Percentiles rank a stretch among this genome's conserved stretches.
Evolutionary conservation across 495 filamentous ascomycete species (phyloP).

Genomic region (Aspergillus steynii): DNA sequence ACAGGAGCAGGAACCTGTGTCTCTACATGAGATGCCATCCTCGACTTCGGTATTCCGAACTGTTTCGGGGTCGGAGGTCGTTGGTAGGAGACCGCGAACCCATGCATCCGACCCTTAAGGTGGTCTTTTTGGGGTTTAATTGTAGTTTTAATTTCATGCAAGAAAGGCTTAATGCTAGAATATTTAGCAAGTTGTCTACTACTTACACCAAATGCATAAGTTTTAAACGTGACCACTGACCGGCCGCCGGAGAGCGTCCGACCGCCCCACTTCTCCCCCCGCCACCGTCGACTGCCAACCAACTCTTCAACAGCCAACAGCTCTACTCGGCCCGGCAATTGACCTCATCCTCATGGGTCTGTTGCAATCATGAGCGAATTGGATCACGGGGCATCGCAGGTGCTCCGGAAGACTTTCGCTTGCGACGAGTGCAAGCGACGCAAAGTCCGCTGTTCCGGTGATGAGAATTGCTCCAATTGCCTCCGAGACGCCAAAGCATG

Average conservation of each 20-base stretch:
- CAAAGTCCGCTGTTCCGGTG: conserved; percentile 25
- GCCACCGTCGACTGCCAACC: too few species aligned
- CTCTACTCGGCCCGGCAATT: too few species aligned
- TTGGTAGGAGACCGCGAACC: conserved; percentile 6
- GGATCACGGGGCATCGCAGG: neutral
- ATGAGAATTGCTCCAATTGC: conserved; percentile 22
- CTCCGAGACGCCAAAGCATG: conserved; percentile 20
- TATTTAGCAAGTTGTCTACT: too few species aligned
- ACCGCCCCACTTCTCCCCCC: too few species aligned
- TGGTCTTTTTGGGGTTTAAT: too few species aligned
- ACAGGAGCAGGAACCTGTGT: conserved; percentile 23
- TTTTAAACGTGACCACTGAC: too few species aligned
- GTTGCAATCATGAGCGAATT: conserved; percentile 2
- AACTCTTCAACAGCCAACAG: too few species aligned
- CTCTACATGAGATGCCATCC: conserved; percentile 52
- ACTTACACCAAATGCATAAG: too few species aligned
- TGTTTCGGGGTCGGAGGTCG: conserved; percentile 35
- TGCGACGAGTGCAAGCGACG: conserved; percentile 25
- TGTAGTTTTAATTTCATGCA: too few species aligned
- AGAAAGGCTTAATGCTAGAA: too few species aligned
- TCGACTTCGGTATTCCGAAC: conserved; percentile 60
- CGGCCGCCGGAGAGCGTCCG: too few species aligned
- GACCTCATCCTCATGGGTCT: neutral
- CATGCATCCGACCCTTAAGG: too few species aligned
- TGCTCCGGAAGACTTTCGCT: conserved; percentile 23